These are phyloP conservation scores for Vitis rotundifolia DNA, from an alignment of 164 flowering plant genomes.

Conservation along the genomic window DNA sequence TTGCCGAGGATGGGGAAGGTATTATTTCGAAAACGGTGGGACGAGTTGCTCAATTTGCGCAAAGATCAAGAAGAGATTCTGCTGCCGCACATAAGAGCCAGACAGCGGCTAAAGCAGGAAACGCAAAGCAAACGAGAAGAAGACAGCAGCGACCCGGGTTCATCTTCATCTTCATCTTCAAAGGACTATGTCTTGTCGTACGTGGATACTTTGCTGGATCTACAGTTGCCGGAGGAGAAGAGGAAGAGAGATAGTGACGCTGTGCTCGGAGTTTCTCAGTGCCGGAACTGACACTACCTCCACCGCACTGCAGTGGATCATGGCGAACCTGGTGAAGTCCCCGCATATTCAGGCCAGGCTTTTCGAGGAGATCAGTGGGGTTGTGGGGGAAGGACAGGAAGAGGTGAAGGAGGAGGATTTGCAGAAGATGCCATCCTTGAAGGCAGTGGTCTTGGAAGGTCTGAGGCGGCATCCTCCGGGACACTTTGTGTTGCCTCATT, in stretches of 20 bases:
- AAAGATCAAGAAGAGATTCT: slow-evolving; percentile 17
- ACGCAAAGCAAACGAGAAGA: no score
- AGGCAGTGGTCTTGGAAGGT: slow-evolving; percentile 41
- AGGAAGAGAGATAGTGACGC: slow-evolving; percentile 29
- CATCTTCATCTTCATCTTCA: no score
- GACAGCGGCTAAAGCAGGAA: background rate
- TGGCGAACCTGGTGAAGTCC: slow-evolving; percentile 33
- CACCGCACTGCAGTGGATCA: slow-evolving; percentile 31
- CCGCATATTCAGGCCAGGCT: slow-evolving; percentile 28
- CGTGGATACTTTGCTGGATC: slow-evolving; percentile 26
- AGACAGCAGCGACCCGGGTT: no score
- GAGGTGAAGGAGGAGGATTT: slow-evolving; percentile 32
- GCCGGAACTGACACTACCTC: slow-evolving; percentile 41
- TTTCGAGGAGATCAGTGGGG: slow-evolving; percentile 26
- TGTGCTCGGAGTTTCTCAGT: slow-evolving; percentile 36
- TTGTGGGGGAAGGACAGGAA: slow-evolving; percentile 2
- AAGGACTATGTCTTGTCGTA: slow-evolving; percentile 10
- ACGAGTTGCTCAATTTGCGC: slow-evolving; percentile 17
- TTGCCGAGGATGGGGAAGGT: slow-evolving; percentile 30
- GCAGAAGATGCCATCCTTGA: slow-evolving; percentile 29
- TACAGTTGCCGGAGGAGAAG: slow-evolving; percentile 33
- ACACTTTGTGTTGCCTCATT: slow-evolving; percentile 36
- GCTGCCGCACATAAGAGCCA: slow-evolving; percentile 22
- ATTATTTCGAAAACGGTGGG: slow-evolving; percentile 26
- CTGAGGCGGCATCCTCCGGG: slow-evolving; percentile 44